These are phyloP conservation scores for Triangularia verruculosa DNA, from an alignment of 2,329 filamentous ascomycete genomes.

Conservation along the genomic window DNA sequence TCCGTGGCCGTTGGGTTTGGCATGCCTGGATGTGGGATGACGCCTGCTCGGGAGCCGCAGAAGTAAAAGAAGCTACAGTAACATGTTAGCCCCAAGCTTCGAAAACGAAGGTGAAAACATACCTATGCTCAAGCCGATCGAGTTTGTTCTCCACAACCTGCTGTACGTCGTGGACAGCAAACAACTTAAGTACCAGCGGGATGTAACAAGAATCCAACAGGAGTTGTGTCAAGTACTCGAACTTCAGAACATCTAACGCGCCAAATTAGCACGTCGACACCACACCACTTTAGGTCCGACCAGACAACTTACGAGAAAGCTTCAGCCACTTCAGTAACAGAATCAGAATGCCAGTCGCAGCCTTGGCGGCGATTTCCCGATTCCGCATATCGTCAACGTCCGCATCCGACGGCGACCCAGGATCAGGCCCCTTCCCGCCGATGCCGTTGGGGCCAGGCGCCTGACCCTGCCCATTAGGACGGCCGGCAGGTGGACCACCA, in stretches of 20 bases:
- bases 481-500: slow-evolving; percentile 36
- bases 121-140: slow-evolving; percentile 80
- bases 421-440: slow-evolving; percentile 36
- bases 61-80: slow-evolving; percentile 78
- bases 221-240: slow-evolving; percentile 91
- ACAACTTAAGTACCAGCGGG: slow-evolving; percentile 85
- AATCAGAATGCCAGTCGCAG: slow-evolving; percentile 83
- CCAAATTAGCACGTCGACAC: slow-evolving; percentile 12
- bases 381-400: slow-evolving; percentile 78
- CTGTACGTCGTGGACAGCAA: slow-evolving; percentile 91
- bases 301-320: slow-evolving; percentile 69
- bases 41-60: slow-evolving; percentile 63
- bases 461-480: slow-evolving; percentile 38
- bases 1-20: slow-evolving; percentile 33
- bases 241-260: slow-evolving; percentile 82
- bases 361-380: slow-evolving; percentile 86
- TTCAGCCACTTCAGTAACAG: slow-evolving; percentile 96
- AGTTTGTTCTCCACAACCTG: slow-evolving; percentile 82
- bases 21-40: slow-evolving; percentile 24
- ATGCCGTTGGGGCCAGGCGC: slow-evolving; percentile 32
- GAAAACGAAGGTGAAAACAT: slow-evolving; percentile 28
- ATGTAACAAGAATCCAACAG: slow-evolving; percentile 94
- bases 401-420: slow-evolving; percentile 58
- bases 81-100: neutral
- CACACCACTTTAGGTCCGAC: neutral